Conservation (phyloP, 2,329 filamentous ascomycete genomes). For the Colletotrichum tabaci region DNA sequence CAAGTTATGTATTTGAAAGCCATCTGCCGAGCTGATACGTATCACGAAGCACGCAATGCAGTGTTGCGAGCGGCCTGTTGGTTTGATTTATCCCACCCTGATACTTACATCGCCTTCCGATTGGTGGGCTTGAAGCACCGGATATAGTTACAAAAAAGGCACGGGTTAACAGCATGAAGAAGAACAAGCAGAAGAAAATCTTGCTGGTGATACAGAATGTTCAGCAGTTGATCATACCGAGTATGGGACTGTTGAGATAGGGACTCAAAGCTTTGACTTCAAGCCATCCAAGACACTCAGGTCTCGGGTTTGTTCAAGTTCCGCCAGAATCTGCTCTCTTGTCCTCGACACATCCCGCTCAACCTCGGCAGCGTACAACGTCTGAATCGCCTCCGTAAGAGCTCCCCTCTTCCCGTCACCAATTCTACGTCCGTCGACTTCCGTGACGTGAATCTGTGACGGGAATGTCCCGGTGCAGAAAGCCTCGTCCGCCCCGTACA, state of each 20-base stretch:
- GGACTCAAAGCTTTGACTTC: slow-evolving; percentile 9
- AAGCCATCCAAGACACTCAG: slow-evolving; percentile 41
- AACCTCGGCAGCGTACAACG: slow-evolving; percentile 46
- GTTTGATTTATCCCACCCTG: too few relatives aligned
- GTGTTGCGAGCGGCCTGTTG: too few relatives aligned
- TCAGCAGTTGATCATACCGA: background rate
- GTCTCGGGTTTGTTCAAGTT: slow-evolving; percentile 46
- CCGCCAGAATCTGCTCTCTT: slow-evolving; percentile 44
- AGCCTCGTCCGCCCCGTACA: slow-evolving; percentile 50
- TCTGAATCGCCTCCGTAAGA: slow-evolving; percentile 46
- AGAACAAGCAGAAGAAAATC: background rate
- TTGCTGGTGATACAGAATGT: background rate
- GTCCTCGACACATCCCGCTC: slow-evolving; percentile 43
- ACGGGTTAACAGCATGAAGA: too few relatives aligned
- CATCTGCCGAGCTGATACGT: too few relatives aligned
- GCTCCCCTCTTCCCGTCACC: slow-evolving; percentile 46
- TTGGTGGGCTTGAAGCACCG: too few relatives aligned
- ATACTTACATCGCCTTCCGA: background rate
- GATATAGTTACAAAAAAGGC: too few relatives aligned
- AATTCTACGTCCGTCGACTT: slow-evolving; percentile 46
- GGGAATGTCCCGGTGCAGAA: slow-evolving; percentile 52
- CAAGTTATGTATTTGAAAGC: background rate
- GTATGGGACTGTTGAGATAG: background rate
- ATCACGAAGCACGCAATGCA: background rate
- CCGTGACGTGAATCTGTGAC: slow-evolving; percentile 47